Base-by-base conservation (phyloP, 2,329 filamentous ascomycete species). In the Scedosporium apiospermum region DNA sequence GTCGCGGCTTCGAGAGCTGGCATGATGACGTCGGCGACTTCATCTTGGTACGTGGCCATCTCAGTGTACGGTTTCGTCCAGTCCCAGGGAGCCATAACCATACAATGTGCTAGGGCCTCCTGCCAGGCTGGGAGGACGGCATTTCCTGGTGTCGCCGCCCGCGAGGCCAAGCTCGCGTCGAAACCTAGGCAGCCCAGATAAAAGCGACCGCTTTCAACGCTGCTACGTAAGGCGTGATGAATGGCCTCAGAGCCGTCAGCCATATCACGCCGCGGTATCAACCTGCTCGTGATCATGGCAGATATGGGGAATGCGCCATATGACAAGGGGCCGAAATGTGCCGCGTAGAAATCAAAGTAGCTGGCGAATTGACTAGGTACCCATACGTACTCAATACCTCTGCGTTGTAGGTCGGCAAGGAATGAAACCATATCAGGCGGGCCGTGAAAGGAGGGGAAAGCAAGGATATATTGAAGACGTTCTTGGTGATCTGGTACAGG, bases 1-100 rank as follows among this genome's bases (percentile, higher is more conserved):
- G 78, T 77, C 4, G 76, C 70, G 1, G 65, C 70, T 65, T 74
- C 71, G n/a, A 77, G 66, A 58, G 68, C 68, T 12, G 70, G 70
- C 58, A 71, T 66, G 60, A 70, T 67, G 14, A 67, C 66, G 58
- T 72, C 61, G 14, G 74, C 74, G 42, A 46, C 1, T 18, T 18
- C 16, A 16, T n/a, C 42, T 46, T 46, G 42, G 7, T 18, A 6
- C 10, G 14, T 34, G 27, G 18, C 42, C 42, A 46, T 46, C 16
- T 16, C 18, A 7, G 42, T 16, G 16, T 18, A 46, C 14, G 42
- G 16, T 16, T 46, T 46, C 42, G 42, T 18, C 42, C 16, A 46
- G 18, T 46, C 42, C 42, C 42, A 46, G 4, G 42, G 42, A 6
- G 42, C 18, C 14, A 18, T 7, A 5, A 46, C 14, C 42, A 16